phyloP scores from a whole-genome alignment of 2,329 filamentous ascomycete species.

The Xylaria sp. region DNA sequence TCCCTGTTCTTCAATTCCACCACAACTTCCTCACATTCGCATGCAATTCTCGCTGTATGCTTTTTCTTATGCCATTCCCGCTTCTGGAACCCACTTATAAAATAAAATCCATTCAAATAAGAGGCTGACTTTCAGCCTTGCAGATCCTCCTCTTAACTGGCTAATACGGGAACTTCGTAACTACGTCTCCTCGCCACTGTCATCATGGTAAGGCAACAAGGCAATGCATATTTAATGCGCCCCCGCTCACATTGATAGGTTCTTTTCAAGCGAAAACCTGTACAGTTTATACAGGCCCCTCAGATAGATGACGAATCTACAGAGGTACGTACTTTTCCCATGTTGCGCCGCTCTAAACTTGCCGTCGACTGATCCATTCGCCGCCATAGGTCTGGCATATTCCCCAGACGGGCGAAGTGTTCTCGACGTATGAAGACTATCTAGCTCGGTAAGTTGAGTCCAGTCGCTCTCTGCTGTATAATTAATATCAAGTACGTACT shows the following conservation, averaged over 20 bases:
- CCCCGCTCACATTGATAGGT: slow-evolving; percentile 68
- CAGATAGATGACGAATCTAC: slow-evolving; percentile 81
- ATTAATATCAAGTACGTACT: slow-evolving; percentile 40
- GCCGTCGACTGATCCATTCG: slow-evolving; percentile 38
- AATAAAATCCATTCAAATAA: not conserved
- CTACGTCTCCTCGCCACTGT: slow-evolving; percentile 23
- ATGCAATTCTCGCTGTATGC: not conserved
- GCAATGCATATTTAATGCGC: slow-evolving; percentile 9
- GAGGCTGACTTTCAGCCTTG: slow-evolving; percentile 56
- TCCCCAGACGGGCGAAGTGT: slow-evolving; percentile 88
- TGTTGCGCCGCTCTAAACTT: slow-evolving; percentile 5
- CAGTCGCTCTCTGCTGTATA: not conserved
- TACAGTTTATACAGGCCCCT: slow-evolving; percentile 80
- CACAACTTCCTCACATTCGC: slow-evolving; percentile 13
- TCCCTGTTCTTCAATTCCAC: slow-evolving; percentile 13
- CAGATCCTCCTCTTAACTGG: slow-evolving; percentile 49
- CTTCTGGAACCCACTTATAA: slow-evolving; percentile 22
- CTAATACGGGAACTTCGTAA: slow-evolving; percentile 32
- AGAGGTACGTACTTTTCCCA: slow-evolving; percentile 70
- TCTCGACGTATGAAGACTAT: slow-evolving; percentile 88
- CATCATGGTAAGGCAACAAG: slow-evolving; percentile 43
- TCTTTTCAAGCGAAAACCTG: slow-evolving; percentile 94
- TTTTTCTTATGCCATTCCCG: not conserved
- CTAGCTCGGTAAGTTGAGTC: slow-evolving; percentile 74
- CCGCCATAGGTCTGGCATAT: slow-evolving; percentile 87